phyloP scores from a whole-genome alignment of 805 yeast genomes.

The Suhomyces pyralidae region DNA sequence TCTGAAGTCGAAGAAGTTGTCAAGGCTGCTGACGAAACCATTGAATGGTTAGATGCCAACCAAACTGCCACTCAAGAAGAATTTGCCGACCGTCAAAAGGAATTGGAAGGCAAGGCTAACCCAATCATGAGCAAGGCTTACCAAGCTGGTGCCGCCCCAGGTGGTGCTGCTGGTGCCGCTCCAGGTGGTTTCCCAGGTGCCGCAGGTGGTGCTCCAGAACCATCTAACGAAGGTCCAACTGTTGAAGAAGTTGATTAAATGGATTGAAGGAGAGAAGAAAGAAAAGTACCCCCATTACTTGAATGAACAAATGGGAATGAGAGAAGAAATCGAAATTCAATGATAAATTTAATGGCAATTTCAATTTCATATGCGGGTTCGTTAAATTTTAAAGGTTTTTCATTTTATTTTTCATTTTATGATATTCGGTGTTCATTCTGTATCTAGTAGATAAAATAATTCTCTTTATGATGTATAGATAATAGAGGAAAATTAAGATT shows the following conservation, averaged over 20 bases:
- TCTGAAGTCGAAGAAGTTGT: constrained; percentile 65
- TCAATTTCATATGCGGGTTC: constrained; percentile 1
- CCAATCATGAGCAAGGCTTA: constrained; percentile 97
- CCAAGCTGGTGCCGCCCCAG: constrained; percentile 87
- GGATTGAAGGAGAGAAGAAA: constrained; percentile 3
- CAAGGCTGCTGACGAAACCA: constrained; percentile 81
- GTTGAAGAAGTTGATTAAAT: constrained; percentile 52
- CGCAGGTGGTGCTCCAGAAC: constrained; percentile 31
- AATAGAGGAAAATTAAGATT: not conserved
- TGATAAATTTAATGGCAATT: constrained; percentile 1
- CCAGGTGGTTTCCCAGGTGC: constrained; percentile 15
- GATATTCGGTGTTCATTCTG: constrained; percentile 3
- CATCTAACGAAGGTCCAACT: constrained; percentile 46
- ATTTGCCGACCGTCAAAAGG: constrained; percentile 90
- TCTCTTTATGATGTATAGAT: constrained; percentile 4
- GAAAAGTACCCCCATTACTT: not conserved
- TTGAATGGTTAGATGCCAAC: constrained; percentile 89
- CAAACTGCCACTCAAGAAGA: constrained; percentile 92
- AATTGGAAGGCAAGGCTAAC: constrained; percentile 90
- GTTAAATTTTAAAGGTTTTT: constrained; percentile 4
- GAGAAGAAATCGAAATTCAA: not conserved
- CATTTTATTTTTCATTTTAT: constrained; percentile 2
- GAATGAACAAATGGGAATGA: constrained; percentile 1
- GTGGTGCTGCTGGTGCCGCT: constrained; percentile 50
- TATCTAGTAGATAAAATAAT: constrained; percentile 1